Evolutionary conservation across 495 filamentous ascomycete species (phyloP), one percentile per base, ranked within the genome.

Genomic region (Platismatia glauca): DNA sequence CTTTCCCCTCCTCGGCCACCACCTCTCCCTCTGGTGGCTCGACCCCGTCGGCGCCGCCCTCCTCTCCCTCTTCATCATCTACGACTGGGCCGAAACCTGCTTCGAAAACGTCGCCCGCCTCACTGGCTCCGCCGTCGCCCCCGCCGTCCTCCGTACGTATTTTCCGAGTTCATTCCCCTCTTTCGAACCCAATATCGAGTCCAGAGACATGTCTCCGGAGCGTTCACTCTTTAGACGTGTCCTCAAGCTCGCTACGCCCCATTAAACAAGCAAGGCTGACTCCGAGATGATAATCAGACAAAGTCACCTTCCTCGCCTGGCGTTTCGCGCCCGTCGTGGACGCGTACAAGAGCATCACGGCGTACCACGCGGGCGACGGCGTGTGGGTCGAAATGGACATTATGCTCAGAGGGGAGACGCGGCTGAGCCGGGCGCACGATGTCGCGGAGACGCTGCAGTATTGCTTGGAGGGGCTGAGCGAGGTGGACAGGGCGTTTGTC

Each of bases 271-370:
- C n/a, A n/a, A n/a, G n/a, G n/a, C n/a, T n/a, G n/a, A n/a, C n/a
- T n/a, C n/a, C n/a, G n/a, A n/a, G n/a, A n/a, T n/a, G n/a, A n/a
- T n/a, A n/a, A n/a, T n/a, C n/a, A n/a, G n/a, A 92, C 68, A 84
- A 95, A 18, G 74, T 96, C 13, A 79, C 95, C 0, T 97, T 95
- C 74, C 79, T 95, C 62, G 91, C 90, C 1, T 95, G 95, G 90
- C 84, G 92, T 4, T 97, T 97, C 71, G 91, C 90, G 31, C 89
- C 88, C 57, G 86, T 88, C 6, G 91, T 97, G 58, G 85, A 84
- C 67, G 87, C 91, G 66, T 94, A 95, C 35, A 91, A 95, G 68
- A 86, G 89, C 20, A 72, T 97, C 20, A 86, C 91, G 61, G 91
- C 91, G 0, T 97, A 97, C 69, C 90, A 96, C 68, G 82, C 87